Base-by-base conservation (phyloP, 257 asterid species). In the Mitragyna speciosa region DNA sequence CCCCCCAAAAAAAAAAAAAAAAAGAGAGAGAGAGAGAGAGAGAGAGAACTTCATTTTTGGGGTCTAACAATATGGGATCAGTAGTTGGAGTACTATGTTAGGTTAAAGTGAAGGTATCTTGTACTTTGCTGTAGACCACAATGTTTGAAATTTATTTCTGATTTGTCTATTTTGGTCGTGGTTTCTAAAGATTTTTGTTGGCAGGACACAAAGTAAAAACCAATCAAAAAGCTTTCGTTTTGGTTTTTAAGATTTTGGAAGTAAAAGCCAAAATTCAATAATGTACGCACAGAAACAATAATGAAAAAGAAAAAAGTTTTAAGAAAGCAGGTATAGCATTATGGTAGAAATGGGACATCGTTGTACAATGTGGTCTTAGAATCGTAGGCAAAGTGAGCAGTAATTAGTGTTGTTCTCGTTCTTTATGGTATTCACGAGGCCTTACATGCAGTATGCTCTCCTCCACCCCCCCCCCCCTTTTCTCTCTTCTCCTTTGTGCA, bases 401-500 rank as follows among this genome's bases (percentile, higher is more conserved):
- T 31, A 8, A 8, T 51, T 9, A 74, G 75, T 54, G 36, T 65
- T 79, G 20, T 41, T 5, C 66, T 83, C 69, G 1, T 28, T 36
- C 41, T 36, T 36, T 36, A 36, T 36, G 41, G 41, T 36, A 36
- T 36, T 36, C 41, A 36, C 4, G 41, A 36, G 75, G 45, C 79
- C 19, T 69, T 69, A 49, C 24, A 45, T 61, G 78, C 47, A 54
- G 52, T 82, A 70, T 72, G 63, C 41, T 36, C 2, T 36, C n/a
- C n/a, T n/a, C n/a, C n/a, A n/a, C n/a, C n/a, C n/a, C n/a, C n/a
- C n/a, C n/a, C n/a, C n/a, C n/a, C n/a, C n/a, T n/a, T n/a, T n/a
- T n/a, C 4, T 36, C 4, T 36, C 41, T 82, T 72, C 63, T 74
- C 79, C 76, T 52, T 76, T 87, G 17, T 78, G 80, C 86, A 93